Base-by-base conservation (phyloP, 2,329 filamentous ascomycete genomes). In the Colletotrichum spaethianum region DNA sequence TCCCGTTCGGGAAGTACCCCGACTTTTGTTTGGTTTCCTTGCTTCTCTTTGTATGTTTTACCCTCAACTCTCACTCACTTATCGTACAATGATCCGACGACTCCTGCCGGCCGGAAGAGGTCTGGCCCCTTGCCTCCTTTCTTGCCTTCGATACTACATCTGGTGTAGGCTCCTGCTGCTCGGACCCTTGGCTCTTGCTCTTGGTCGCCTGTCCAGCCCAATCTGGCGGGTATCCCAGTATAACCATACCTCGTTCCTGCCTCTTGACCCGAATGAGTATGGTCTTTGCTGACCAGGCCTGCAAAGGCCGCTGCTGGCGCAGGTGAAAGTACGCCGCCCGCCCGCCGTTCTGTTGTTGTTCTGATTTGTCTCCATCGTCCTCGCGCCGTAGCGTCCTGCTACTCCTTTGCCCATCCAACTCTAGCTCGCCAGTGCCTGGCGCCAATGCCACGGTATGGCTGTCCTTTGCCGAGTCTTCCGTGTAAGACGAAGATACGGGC, bases 61-160 rank as follows among this genome's bases (percentile, higher is more conserved):
- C 28, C 56, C 38, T 38, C 14, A 18, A 28, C 33, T 18, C 23
- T 38, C 33, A 3, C 40, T 33, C 33, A 42, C 48, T 50, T n/a
- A 8, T 67, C 44, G 44, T 40, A 72, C 59, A 23, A 53, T 69
- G 36, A 69, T 48, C 69, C 46, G 53, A 56, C 65, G 60, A 70
- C 59, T 60, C 18, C 52, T 53, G 59, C 53, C 46, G 46, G 42
- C 53, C 44, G 16, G 31, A 64, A 64, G 26, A 36, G n/a, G 59
- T n/a, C 42, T 63, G 64, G 69, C n/a, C 48, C 20, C 20, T 57
- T 36, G 11, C 28, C 38, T 59, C 59, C 60, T n/a, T 20, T 48
- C 16, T n/a, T n/a, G n/a, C 14, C 4, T 26, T 16, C 52, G 26
- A 36, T 18, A 16, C 65, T 53, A 40, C n/a, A 48, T 64, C 52